Percentiles rank a stretch among this genome's conserved stretches.
phyloP scores from a whole-genome alignment of 148 eudicot genomes.

The Hydrangea macrophylla region DNA sequence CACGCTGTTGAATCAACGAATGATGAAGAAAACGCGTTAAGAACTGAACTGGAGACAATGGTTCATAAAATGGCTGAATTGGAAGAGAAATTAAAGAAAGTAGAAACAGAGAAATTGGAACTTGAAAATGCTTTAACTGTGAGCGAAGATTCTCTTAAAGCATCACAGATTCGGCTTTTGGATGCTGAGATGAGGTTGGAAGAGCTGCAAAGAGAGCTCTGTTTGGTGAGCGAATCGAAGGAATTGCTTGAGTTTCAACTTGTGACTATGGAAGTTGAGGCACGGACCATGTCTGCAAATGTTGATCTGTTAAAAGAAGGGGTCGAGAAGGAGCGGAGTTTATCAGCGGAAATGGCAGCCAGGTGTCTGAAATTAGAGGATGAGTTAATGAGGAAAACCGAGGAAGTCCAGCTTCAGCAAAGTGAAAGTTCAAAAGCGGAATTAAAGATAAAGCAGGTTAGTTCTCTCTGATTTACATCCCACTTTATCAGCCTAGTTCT shows the following conservation, averaged over 20 bases:
- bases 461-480: neutral
- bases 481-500: neutral
- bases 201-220: slow-evolving; percentile 50
- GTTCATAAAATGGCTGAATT: slow-evolving; percentile 21
- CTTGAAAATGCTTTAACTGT: slow-evolving; percentile 35
- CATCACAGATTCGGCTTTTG: slow-evolving; percentile 30
- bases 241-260: slow-evolving; percentile 38
- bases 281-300: slow-evolving; percentile 43
- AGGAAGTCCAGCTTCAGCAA: slow-evolving; percentile 42
- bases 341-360: slow-evolving; percentile 32
- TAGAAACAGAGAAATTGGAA: slow-evolving; percentile 46
- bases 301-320: slow-evolving; percentile 41
- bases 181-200: slow-evolving; percentile 42
- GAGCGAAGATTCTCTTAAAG: slow-evolving; percentile 28
- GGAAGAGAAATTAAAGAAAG: slow-evolving; percentile 35
- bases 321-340: slow-evolving; percentile 44
- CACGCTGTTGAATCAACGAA: slow-evolving; percentile 15
- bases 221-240: slow-evolving; percentile 40
- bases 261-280: slow-evolving; percentile 41
- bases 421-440: slow-evolving; percentile 27
- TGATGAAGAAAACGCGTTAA: slow-evolving; percentile 22
- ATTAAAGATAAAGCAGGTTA: slow-evolving; percentile 49
- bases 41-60: slow-evolving; percentile 35
- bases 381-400: slow-evolving; percentile 36
- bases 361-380: slow-evolving; percentile 53